A percentile compares a stretch with the other conserved stretches of the same genome.
phyloP scores from a whole-genome alignment of 495 filamentous ascomycete species.

The Rostrohypoxylon terebratum region DNA sequence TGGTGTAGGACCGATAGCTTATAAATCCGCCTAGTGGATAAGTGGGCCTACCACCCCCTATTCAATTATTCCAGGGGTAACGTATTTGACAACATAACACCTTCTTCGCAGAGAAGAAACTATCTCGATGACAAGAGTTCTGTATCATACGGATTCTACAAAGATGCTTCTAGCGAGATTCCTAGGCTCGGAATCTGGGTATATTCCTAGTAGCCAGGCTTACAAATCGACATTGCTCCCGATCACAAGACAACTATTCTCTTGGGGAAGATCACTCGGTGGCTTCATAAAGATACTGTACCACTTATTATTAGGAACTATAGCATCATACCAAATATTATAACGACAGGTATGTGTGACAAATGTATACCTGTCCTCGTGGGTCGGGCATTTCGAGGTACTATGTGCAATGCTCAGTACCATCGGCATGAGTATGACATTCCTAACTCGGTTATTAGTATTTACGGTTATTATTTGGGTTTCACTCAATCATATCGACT shows the following conservation, averaged over 20 bases:
- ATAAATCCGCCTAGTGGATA: not conserved
- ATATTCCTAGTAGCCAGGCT: not conserved
- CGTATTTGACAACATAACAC: not conserved
- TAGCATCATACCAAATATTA: not conserved
- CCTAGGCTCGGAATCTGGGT: not conserved
- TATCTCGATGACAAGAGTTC: not conserved
- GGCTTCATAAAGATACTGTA: not conserved
- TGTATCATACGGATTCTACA: not conserved
- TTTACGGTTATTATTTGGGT: not conserved
- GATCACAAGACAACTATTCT: not conserved
- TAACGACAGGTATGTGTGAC: not conserved
- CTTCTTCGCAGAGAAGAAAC: not conserved
- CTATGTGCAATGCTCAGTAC: conserved; percentile 42
- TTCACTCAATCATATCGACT: not conserved
- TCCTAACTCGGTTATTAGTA: conserved; percentile 18
- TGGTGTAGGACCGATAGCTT: not conserved
- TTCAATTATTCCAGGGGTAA: not conserved
- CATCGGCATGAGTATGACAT: conserved; percentile 46
- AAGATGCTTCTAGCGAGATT: not conserved
- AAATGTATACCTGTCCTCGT: not conserved
- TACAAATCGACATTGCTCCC: not conserved
- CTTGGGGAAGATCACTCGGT: not conserved
- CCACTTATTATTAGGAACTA: not conserved
- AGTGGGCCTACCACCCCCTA: not conserved
- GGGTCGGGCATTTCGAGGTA: not conserved